Evolutionary conservation across 768 basidiomycete genomes (phyloP).

Genomic region (Boletus reticuloceps): DNA sequence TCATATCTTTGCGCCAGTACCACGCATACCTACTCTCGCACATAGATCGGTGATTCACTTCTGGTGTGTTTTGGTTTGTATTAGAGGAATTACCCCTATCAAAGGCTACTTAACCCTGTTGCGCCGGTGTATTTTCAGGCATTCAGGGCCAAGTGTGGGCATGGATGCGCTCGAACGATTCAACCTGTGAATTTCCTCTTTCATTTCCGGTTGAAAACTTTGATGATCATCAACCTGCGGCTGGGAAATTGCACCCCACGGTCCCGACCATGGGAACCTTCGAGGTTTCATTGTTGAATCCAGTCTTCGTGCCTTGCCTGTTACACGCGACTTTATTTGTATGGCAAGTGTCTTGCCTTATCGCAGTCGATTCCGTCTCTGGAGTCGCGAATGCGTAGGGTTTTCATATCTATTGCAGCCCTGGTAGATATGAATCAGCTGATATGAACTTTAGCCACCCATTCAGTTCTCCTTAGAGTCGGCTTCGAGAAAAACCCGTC

Average conservation of each 20-base stretch:
- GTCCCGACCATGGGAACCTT: conserved; percentile 3
- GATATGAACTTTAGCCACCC: not conserved
- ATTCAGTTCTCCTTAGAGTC: not conserved
- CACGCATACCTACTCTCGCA: not conserved
- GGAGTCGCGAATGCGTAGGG: not conserved
- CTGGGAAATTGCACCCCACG: not conserved
- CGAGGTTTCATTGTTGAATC: not conserved
- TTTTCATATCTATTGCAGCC: not conserved
- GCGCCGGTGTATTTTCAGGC: not conserved
- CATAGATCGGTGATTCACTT: conserved; percentile 3
- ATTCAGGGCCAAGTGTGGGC: not conserved
- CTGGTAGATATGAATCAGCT: not conserved
- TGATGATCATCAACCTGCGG: conserved; percentile 3
- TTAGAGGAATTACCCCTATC: not conserved
- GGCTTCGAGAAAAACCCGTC: not conserved
- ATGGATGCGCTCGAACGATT: not conserved
- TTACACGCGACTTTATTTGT: not conserved
- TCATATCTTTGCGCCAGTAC: not conserved
- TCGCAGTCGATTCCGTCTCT: not conserved
- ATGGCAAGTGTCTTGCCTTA: not conserved
- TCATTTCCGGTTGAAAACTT: conserved; percentile 7
- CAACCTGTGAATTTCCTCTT: not conserved
- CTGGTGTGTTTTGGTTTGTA: not conserved
- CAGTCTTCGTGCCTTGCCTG: not conserved
- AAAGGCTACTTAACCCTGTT: not conserved